Conservation (phyloP, 1,284 basidiomycete genomes). For the Bjerkandera adusta region DNA sequence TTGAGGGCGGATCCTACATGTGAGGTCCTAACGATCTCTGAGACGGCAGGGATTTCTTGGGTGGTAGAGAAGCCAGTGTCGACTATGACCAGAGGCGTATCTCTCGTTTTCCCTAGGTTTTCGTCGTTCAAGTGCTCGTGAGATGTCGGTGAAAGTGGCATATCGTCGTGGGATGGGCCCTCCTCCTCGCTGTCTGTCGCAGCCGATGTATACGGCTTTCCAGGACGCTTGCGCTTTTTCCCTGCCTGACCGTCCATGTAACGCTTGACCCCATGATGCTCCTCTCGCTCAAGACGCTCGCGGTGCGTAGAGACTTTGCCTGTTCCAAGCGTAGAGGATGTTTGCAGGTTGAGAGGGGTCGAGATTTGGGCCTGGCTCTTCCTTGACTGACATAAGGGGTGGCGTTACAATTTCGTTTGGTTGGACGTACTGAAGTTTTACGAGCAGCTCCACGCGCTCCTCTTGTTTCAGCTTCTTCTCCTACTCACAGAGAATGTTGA, state of each 20-base stretch:
- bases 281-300: conserved; percentile 53
- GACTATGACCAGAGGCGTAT: conserved; percentile 28
- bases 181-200: conserved; percentile 35
- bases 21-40: conserved; percentile 4
- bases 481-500: conserved; percentile 34
- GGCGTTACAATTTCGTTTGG: too few relatives aligned
- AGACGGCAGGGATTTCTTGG: conserved; percentile 6
- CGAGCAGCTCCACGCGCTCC: conserved; percentile 67
- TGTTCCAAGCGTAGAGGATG: conserved; percentile 78
- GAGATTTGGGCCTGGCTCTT: conserved; percentile 71
- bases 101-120: conserved; percentile 18
- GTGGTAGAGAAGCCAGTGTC: conserved; percentile 28
- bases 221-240: conserved; percentile 36
- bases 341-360: conserved; percentile 56
- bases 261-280: conserved; percentile 59
- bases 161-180: background rate
- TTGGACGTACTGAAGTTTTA: conserved; percentile 70
- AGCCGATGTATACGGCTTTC: conserved; percentile 24
- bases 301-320: conserved; percentile 59
- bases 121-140: background rate
- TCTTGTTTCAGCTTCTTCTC: conserved; percentile 88
- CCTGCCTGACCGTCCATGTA: conserved; percentile 45
- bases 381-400: conserved; percentile 39
- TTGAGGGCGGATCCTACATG: conserved; percentile 58
- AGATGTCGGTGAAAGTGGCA: background rate